phyloP scores from a whole-genome alignment of 2,329 filamentous ascomycete species.

The Cladosporium sp. region DNA sequence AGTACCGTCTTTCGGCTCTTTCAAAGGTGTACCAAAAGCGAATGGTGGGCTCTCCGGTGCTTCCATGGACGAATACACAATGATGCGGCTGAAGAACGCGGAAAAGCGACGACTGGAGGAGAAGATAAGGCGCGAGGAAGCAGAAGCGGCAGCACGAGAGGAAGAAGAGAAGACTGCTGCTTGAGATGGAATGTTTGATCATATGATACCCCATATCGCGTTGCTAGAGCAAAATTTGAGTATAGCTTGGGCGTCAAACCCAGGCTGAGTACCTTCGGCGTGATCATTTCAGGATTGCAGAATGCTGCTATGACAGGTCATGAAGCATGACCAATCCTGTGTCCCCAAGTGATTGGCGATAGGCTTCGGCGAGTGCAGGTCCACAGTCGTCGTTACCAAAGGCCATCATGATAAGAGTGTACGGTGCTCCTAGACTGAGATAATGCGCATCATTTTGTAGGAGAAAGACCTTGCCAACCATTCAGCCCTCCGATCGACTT shows the following conservation, averaged over 20 bases:
- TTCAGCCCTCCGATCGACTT: not conserved
- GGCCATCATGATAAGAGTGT: too few relatives aligned
- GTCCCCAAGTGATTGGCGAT: too few relatives aligned
- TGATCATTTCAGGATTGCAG: too few relatives aligned
- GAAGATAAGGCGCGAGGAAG: slow-evolving; percentile 39
- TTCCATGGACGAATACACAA: slow-evolving; percentile 38
- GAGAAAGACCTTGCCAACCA: too few relatives aligned
- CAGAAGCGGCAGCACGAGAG: not conserved
- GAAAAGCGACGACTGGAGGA: slow-evolving; percentile 43
- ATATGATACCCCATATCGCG: slow-evolving; percentile 3
- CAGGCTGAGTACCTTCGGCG: too few relatives aligned
- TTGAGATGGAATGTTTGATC: not conserved
- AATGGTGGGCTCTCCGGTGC: slow-evolving; percentile 28
- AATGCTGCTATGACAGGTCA: too few relatives aligned
- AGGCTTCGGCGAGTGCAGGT: too few relatives aligned
- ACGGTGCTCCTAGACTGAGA: too few relatives aligned
- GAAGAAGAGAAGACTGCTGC: not conserved
- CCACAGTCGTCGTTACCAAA: too few relatives aligned
- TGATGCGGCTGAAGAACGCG: slow-evolving; percentile 43
- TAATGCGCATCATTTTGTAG: too few relatives aligned
- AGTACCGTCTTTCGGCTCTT: slow-evolving; percentile 42
- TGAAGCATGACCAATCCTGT: too few relatives aligned
- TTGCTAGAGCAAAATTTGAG: not conserved
- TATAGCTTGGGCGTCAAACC: too few relatives aligned
- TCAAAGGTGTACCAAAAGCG: slow-evolving; percentile 29